Evolutionary conservation across 2,329 filamentous ascomycete species (phyloP).

Genomic region (Arthroderma uncinatum): DNA sequence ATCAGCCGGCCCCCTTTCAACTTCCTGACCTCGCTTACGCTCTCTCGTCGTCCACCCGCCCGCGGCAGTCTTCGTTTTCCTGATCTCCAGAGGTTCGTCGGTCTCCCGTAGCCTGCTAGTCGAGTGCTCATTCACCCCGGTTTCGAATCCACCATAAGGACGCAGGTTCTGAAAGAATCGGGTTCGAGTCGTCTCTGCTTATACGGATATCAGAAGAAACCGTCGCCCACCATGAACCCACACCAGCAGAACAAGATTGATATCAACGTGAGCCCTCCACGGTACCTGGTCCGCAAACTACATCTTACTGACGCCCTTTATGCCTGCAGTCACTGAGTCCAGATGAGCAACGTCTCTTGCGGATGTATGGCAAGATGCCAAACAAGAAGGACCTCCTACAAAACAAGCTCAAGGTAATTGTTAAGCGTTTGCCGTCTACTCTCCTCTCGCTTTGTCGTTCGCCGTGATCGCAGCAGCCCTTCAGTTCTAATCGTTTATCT

Average conservation of each 20-base stretch:
- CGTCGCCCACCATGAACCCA: slow-evolving; percentile 63
- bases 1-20: no score
- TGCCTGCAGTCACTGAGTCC: slow-evolving; percentile 65
- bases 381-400: slow-evolving; percentile 92
- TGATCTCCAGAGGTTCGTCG: no score
- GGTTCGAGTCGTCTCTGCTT: neutral
- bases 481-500: neutral
- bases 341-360: slow-evolving; percentile 93
- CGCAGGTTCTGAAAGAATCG: no score
- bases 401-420: slow-evolving; percentile 76
- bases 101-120: no score
- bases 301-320: neutral
- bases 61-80: no score
- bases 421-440: neutral
- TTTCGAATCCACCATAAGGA: no score
- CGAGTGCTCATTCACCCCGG: no score
- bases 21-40: no score
- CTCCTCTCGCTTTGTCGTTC: neutral
- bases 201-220: no score
- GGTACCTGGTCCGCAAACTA: neutral
- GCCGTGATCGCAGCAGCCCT: no score
- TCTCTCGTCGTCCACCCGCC: no score
- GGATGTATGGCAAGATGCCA: slow-evolving; percentile 94
- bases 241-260: slow-evolving; percentile 98
- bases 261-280: slow-evolving; percentile 60